Evolutionary conservation across 2,329 filamentous ascomycete genomes (phyloP).

Genomic region (Eutypella sp.): DNA sequence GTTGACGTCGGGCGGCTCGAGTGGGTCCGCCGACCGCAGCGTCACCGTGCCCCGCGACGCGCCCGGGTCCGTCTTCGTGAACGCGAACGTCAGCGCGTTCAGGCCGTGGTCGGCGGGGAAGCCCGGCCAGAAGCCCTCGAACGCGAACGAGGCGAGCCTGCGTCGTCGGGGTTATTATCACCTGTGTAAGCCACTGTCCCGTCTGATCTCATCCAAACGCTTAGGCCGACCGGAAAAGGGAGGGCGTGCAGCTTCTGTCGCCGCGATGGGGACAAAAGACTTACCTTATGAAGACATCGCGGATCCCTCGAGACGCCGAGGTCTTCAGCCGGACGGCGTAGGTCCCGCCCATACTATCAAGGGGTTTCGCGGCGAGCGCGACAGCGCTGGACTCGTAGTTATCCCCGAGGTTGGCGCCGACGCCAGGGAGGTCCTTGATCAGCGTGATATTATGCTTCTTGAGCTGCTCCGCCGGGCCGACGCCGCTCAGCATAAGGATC

Average conservation of each 20-base stretch:
- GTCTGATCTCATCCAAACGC: too few species aligned
- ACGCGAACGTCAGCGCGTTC: neutral
- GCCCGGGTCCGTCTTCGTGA: neutral
- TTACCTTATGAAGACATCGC: slow-evolving; percentile 13
- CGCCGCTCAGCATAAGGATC: slow-evolving; percentile 41
- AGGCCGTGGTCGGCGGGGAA: neutral
- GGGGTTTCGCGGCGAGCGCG: slow-evolving; percentile 11
- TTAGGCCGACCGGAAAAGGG: too few species aligned
- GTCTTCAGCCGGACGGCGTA: slow-evolving; percentile 18
- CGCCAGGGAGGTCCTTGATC: slow-evolving; percentile 46
- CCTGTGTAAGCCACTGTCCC: too few species aligned
- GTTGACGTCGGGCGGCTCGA: slow-evolving; percentile 56
- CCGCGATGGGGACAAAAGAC: neutral
- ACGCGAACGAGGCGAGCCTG: neutral
- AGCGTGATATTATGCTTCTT: slow-evolving; percentile 33
- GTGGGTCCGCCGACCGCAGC: slow-evolving; percentile 56
- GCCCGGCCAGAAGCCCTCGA: neutral
- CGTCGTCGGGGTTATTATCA: too few species aligned
- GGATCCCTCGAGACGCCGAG: slow-evolving; percentile 11
- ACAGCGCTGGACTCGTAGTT: slow-evolving; percentile 43
- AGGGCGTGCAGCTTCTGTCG: neutral
- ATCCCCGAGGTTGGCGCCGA: slow-evolving; percentile 53
- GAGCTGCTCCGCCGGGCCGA: slow-evolving; percentile 34
- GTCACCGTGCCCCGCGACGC: slow-evolving; percentile 47
- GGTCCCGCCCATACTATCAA: slow-evolving; percentile 5